Evolutionary conservation across 768 basidiomycete genomes (phyloP).

Genomic region (Psilocybe tampanensis): DNA sequence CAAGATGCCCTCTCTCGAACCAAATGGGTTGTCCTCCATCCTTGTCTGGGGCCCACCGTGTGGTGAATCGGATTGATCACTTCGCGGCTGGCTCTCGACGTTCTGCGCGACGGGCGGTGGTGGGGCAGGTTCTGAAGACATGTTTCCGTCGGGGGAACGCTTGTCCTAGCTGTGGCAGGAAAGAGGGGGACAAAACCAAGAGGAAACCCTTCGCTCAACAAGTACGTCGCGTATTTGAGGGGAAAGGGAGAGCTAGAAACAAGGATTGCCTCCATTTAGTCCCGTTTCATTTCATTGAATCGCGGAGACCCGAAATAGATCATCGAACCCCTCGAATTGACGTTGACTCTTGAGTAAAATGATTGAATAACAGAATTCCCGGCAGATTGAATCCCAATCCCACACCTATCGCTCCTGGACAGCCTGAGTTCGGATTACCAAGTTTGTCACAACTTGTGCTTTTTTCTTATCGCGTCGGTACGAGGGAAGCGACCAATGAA

Average conservation of each 20-base stretch:
- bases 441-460: background rate
- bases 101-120: background rate
- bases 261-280: too few relatives aligned
- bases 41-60: background rate
- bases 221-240: background rate
- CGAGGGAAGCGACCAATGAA: background rate
- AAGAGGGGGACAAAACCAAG: background rate
- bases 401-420: background rate
- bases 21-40: background rate
- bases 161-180: background rate
- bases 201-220: background rate
- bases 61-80: background rate
- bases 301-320: too few relatives aligned
- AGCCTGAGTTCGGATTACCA: background rate
- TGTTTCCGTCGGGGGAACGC: background rate
- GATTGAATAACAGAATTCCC: too few relatives aligned
- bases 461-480: background rate
- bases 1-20: background rate
- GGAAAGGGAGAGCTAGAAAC: too few relatives aligned
- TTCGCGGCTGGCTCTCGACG: background rate
- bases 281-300: too few relatives aligned
- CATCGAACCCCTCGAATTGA: too few relatives aligned
- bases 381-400: background rate
- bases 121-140: background rate
- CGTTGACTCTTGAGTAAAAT: too few relatives aligned